These are phyloP conservation scores for Syncephalastrum monosporum DNA, from an alignment of 371 early-diverging fungal genomes.

Conservation along the genomic window DNA sequence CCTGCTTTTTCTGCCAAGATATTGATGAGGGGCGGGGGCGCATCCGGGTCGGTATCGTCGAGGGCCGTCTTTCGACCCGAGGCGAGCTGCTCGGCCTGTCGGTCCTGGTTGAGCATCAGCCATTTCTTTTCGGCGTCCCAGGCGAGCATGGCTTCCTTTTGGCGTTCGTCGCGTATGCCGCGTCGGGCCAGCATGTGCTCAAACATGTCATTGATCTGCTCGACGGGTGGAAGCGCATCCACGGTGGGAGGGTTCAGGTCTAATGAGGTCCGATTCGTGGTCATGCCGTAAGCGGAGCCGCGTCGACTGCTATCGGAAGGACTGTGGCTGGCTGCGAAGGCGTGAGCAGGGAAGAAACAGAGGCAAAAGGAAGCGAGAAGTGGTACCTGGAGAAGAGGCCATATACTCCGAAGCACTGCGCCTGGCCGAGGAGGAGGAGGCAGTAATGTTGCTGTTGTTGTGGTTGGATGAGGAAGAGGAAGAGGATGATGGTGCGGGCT, in stretches of 20 bases:
- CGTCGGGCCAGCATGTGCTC: constrained; percentile 45
- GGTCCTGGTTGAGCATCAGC: constrained; percentile 50
- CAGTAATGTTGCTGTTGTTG: no score
- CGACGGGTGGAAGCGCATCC: constrained; percentile 28
- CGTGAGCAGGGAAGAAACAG: no score
- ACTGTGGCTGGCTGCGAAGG: no score
- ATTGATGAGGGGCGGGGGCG: constrained; percentile 21
- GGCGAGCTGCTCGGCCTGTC: constrained; percentile 40
- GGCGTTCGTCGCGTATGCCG: constrained; percentile 39
- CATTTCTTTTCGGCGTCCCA: constrained; percentile 47
- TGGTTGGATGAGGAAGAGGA: no score
- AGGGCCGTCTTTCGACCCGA: constrained; percentile 16
- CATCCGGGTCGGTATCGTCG: constrained; percentile 16
- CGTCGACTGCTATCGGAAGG: no score
- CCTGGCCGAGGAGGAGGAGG: no score
- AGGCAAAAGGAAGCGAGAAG: no score
- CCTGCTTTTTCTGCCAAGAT: constrained; percentile 42
- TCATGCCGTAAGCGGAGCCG: no score
- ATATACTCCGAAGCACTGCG: no score
- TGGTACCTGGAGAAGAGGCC: no score
- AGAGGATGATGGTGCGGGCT: no score
- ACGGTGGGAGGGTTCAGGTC: constrained; percentile 19
- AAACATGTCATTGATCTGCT: constrained; percentile 31
- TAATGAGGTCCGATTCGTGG: constrained; percentile 19
- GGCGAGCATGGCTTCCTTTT: constrained; percentile 29